Base-by-base conservation (phyloP, 768 basidiomycete genomes). In the Leucosporidium creatinivorum region DNA sequence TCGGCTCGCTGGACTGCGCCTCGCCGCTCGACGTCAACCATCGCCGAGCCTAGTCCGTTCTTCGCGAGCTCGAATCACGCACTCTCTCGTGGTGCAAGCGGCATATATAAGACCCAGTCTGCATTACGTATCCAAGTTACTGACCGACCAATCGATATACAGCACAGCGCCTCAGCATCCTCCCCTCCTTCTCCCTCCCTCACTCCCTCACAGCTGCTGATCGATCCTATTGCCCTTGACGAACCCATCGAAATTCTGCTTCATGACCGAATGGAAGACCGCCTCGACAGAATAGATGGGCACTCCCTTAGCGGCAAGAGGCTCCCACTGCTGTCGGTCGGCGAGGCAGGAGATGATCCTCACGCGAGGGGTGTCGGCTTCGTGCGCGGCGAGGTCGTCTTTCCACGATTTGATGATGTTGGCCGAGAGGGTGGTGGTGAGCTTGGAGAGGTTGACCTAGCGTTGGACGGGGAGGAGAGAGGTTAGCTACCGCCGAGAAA, bases 281-380 rank as follows among this genome's bases (percentile, higher is more conserved):
- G 70, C 70, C 48, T 72, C 70, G 57, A 61, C 65, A 13, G 55
- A 23, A 52, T 64, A 72, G 60, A 72, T 59, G 50, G 64, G 50
- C 36, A 51, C n/a, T 2, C 17, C 21, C 19, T 48, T 59, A 6
- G 58, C 23, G 1, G 58, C 58, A 3, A 47, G 23, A 25, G 44
- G n/a, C 44, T 59, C 58, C 58, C 58, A 59, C 17, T 59, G 25
- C 26, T 15, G n/a, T 15, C 58, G 58, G 28, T 59, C 58, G 25
- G 44, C 28, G 44, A 44, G 39, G 58, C 44, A 25, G 17, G 44
- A 47, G 44, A 59, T 26, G 44, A 62, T n/a, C 3, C 36, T 44
- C 8, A 59, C 12, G 26, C 36, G 13, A 17, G 44, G 25, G 10
- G 25, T 17, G 4, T 44, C 36, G 52, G 52, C 13, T 13, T 54